A percentile compares a stretch with the other conserved stretches of the same genome.
Conservation (phyloP, 1,284 basidiomycete genomes). For the Trichosporon inkin region DNA sequence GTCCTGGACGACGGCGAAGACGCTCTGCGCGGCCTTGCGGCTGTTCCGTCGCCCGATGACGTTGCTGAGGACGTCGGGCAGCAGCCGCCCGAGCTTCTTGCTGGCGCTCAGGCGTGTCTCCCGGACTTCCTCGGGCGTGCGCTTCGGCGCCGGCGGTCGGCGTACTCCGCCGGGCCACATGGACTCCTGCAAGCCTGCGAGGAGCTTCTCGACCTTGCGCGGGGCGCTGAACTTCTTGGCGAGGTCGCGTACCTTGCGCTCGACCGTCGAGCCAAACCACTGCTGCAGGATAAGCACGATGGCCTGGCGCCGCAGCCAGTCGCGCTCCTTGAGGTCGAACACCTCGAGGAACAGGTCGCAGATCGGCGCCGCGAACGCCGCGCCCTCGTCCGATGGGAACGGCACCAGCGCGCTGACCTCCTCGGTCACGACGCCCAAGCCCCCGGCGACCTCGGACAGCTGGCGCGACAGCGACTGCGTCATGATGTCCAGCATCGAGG, state of each 20-base stretch:
- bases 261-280: slow-evolving; percentile 89
- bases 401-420: slow-evolving; percentile 26
- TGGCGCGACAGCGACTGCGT: slow-evolving; percentile 65
- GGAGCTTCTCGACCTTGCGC: slow-evolving; percentile 61
- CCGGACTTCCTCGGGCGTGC: slow-evolving; percentile 72
- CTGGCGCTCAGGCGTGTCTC: slow-evolving; percentile 79
- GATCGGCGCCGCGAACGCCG: slow-evolving; percentile 87
- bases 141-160: slow-evolving; percentile 59
- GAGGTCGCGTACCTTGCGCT: slow-evolving; percentile 76
- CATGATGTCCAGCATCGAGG: slow-evolving; percentile 89
- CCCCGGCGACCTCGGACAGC: slow-evolving; percentile 76
- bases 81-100: slow-evolving; percentile 68
- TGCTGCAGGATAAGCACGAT: slow-evolving; percentile 95
- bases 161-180: slow-evolving; percentile 80
- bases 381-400: slow-evolving; percentile 61
- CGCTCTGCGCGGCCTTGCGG: slow-evolving; percentile 77
- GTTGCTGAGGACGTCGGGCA: slow-evolving; percentile 91
- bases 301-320: slow-evolving; percentile 93
- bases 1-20: slow-evolving; percentile 91
- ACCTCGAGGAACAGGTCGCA: slow-evolving; percentile 88
- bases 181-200: slow-evolving; percentile 64
- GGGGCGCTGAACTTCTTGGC: slow-evolving; percentile 63
- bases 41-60: slow-evolving; percentile 95
- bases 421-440: slow-evolving; percentile 75
- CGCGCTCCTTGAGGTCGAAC: slow-evolving; percentile 90